These are phyloP conservation scores for Aureobasidium sp. DNA, from an alignment of 2,329 filamentous ascomycete genomes.

Conservation along the genomic window DNA sequence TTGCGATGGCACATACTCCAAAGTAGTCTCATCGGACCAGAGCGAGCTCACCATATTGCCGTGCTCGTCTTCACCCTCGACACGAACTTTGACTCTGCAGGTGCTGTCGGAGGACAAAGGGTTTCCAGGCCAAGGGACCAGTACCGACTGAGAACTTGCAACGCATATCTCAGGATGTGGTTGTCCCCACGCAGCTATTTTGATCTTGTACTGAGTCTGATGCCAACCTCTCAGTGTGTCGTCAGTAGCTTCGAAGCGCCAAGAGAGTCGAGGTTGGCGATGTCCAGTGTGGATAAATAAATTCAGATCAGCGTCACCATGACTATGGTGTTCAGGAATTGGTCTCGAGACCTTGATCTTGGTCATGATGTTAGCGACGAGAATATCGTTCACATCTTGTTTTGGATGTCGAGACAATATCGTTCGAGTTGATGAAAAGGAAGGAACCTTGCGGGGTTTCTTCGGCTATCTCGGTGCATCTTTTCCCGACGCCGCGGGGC, in stretches of 20 bases:
- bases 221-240: background rate
- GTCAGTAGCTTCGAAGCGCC: background rate
- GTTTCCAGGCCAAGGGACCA: constrained; percentile 12
- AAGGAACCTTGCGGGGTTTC: background rate
- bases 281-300: background rate
- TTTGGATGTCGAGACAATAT: no score
- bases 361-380: background rate
- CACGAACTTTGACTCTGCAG: constrained; percentile 11
- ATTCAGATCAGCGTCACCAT: background rate
- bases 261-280: constrained; percentile 12
- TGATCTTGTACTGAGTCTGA: constrained; percentile 10
- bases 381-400: background rate
- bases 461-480: background rate
- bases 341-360: background rate
- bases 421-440: background rate
- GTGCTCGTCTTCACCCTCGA: background rate
- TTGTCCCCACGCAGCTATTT: constrained; percentile 6
- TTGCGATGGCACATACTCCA: background rate
- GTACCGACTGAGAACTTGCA: constrained; percentile 4
- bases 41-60: background rate
- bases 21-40: background rate
- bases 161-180: background rate
- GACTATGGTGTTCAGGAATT: background rate
- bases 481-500: background rate
- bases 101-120: background rate